These are phyloP conservation scores for Nemania bipapillata DNA, from an alignment of 2,329 filamentous ascomycete species.

Conservation along the genomic window DNA sequence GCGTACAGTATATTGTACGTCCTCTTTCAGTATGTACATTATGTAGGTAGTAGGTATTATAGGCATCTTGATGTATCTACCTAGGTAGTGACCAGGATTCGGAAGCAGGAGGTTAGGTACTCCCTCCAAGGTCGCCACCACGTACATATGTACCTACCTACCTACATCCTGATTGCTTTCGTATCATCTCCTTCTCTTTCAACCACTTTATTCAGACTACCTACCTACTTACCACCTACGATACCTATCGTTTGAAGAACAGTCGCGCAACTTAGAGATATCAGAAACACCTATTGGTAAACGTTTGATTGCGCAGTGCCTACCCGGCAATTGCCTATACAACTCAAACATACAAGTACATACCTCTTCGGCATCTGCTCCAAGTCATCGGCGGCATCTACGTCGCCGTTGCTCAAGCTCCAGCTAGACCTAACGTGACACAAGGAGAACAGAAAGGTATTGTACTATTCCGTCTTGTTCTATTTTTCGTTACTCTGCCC, in stretches of 20 bases:
- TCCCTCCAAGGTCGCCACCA: slow-evolving; percentile 30
- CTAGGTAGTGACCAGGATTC: slow-evolving; percentile 21
- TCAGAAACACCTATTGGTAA: background rate
- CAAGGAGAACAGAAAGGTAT: background rate
- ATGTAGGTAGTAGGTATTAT: background rate
- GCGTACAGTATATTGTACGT: background rate
- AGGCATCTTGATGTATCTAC: background rate
- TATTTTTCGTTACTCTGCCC: background rate
- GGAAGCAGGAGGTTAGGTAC: slow-evolving; percentile 14
- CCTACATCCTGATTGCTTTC: slow-evolving; percentile 11
- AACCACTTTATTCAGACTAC: background rate
- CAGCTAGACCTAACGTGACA: background rate
- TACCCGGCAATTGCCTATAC: background rate
- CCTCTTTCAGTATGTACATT: no score
- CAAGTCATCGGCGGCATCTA: background rate
- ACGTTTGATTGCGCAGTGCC: background rate
- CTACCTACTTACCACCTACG: no score
- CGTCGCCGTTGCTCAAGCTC: background rate
- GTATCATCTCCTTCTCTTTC: background rate
- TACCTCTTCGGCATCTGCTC: background rate
- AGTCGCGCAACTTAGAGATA: background rate
- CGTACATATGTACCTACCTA: slow-evolving; percentile 13
- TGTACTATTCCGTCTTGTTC: slow-evolving; percentile 2
- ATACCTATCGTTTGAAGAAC: no score
- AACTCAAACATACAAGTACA: background rate